phyloP scores from a whole-genome alignment of 106 monocot species.

The Dioscorea dumetorum region DNA sequence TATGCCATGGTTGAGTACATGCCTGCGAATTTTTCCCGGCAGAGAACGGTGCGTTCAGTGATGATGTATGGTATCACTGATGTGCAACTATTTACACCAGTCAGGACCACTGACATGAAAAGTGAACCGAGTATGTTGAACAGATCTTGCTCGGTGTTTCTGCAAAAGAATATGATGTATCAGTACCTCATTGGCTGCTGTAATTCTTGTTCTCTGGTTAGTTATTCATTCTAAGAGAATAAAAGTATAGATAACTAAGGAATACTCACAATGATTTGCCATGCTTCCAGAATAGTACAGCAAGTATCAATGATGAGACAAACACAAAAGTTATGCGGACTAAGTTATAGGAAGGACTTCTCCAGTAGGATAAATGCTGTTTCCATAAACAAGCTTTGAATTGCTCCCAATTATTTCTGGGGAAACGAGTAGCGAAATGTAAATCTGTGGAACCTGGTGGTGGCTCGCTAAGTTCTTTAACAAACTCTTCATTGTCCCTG shows the following conservation, averaged over 20 bases:
- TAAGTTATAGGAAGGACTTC: conserved; percentile 68
- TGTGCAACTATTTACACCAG: conserved; percentile 33
- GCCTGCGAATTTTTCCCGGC: conserved; percentile 63
- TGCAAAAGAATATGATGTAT: conserved; percentile 10
- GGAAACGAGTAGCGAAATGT: conserved; percentile 48
- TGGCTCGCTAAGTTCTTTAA: conserved; percentile 36
- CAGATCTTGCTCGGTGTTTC: conserved; percentile 51
- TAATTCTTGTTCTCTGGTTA: too few species aligned
- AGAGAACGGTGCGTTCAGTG: conserved; percentile 49
- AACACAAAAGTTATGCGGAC: conserved; percentile 29
- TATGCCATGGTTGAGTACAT: conserved; percentile 78
- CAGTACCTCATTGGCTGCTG: too few species aligned
- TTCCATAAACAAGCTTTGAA: conserved; percentile 86
- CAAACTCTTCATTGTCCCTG: conserved; percentile 51
- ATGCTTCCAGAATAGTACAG: conserved; percentile 37
- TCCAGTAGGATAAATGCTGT: conserved; percentile 74
- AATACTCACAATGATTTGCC: conserved; percentile 43
- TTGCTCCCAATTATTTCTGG: conserved; percentile 55
- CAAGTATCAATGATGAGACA: conserved; percentile 17
- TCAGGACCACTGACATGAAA: conserved; percentile 15
- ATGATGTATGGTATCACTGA: conserved; percentile 37
- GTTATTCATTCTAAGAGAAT: too few species aligned
- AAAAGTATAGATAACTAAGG: background rate
- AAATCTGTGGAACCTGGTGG: conserved; percentile 45
- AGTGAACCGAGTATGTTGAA: conserved; percentile 62